Evolutionary conservation across 805 yeast genomes (phyloP).

Genomic region (Teunomyces aglyptinius): DNA sequence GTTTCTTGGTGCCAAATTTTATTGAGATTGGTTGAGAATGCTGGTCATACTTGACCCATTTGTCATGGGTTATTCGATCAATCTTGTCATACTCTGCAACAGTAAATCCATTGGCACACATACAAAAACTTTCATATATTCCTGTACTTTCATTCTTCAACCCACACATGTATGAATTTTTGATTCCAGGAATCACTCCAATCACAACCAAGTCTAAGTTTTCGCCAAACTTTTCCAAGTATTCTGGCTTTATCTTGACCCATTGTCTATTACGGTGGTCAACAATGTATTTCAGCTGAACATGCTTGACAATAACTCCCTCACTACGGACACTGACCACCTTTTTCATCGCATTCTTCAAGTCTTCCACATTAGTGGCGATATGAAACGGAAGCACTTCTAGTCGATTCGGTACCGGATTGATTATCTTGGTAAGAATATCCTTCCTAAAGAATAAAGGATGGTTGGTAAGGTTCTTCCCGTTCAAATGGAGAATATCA

Average conservation of each 20-base stretch:
- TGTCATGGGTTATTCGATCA: conserved; percentile 52
- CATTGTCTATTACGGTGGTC: conserved; percentile 67
- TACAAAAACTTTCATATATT: conserved; percentile 64
- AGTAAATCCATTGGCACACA: conserved; percentile 83
- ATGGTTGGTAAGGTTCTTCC: conserved; percentile 51
- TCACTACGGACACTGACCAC: conserved; percentile 69
- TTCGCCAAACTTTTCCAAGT: conserved; percentile 81
- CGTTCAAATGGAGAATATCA: conserved; percentile 74
- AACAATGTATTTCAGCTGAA: conserved; percentile 54
- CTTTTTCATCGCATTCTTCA: conserved; percentile 51
- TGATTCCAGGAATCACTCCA: conserved; percentile 74
- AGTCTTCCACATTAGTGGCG: conserved; percentile 49
- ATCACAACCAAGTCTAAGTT: conserved; percentile 76
- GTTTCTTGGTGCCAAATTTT: conserved; percentile 58
- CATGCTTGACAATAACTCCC: conserved; percentile 76
- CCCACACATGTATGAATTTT: conserved; percentile 74
- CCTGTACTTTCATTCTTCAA: conserved; percentile 45
- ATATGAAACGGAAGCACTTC: conserved; percentile 45
- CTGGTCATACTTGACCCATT: conserved; percentile 52
- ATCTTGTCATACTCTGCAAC: conserved; percentile 59
- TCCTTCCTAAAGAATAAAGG: conserved; percentile 57
- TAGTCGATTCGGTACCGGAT: conserved; percentile 45
- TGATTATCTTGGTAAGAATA: conserved; percentile 46
- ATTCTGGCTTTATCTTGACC: conserved; percentile 91
- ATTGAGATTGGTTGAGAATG: conserved; percentile 42